These are phyloP conservation scores for Aspergillus felis DNA, from an alignment of 2,329 filamentous ascomycete species.

Conservation along the genomic window DNA sequence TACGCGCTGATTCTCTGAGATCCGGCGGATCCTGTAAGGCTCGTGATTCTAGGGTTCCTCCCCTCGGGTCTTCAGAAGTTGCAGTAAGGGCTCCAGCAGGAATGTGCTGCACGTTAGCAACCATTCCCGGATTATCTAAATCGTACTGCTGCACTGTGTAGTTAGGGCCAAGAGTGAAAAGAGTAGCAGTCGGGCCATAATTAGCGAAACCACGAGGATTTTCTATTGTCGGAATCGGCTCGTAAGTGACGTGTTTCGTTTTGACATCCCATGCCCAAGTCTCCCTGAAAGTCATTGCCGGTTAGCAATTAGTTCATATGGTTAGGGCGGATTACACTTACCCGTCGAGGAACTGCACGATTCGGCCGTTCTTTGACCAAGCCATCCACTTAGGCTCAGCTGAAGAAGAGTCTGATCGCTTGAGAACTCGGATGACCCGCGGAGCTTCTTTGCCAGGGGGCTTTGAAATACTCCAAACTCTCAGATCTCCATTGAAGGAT, in stretches of 20 bases:
- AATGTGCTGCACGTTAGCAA: conserved; percentile 82
- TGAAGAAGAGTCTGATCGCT: conserved; percentile 68
- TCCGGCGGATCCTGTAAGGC: conserved; percentile 40
- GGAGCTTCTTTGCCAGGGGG: conserved; percentile 67
- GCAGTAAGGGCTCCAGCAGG: conserved; percentile 75
- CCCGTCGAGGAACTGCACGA: conserved; percentile 89
- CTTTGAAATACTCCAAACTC: conserved; percentile 96
- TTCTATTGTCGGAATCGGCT: conserved; percentile 79
- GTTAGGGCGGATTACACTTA: conserved; percentile 48
- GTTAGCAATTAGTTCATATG: conserved; percentile 1
- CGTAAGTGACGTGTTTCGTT: conserved; percentile 93
- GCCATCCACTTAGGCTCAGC: conserved; percentile 89
- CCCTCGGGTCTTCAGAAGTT: conserved; percentile 64
- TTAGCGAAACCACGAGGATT: conserved; percentile 77
- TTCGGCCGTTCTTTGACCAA: conserved; percentile 97
- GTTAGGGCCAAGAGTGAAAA: conserved; percentile 86
- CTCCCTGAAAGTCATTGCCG: conserved; percentile 53
- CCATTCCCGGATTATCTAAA: conserved; percentile 77
- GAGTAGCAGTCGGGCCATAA: conserved; percentile 82
- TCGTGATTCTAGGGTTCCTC: conserved; percentile 24
- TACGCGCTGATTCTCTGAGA: conserved; percentile 68
- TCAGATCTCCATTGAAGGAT: conserved; percentile 83
- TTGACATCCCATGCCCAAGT: conserved; percentile 95
- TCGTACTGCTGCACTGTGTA: conserved; percentile 95
- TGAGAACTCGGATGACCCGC: conserved; percentile 83